Base-by-base conservation (phyloP, 805 yeast species). In the Saccharomyces paradoxus region DNA sequence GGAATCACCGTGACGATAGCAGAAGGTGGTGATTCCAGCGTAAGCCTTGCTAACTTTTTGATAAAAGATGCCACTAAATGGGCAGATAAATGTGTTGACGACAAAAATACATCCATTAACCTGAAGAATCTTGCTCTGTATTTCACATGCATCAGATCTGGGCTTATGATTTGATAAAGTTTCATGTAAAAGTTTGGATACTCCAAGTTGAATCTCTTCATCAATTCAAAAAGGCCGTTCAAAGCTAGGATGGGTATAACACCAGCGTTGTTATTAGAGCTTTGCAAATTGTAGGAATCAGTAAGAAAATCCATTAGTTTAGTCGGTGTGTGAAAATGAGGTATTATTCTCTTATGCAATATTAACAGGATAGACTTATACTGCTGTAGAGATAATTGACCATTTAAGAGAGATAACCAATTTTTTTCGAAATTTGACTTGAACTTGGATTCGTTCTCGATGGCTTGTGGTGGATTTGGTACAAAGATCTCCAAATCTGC, bases 221-320 rank as follows among this genome's bases (percentile, higher is more conserved):
- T 92, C 56, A 92, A 76, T 63, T 83, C 89, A 71, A 89, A 92
- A 52, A 92, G 74, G 10, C 97, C 95, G 69, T 90, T 92, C 62
- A 92, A 77, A 1, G 98, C 85, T 52, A 94, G 72, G 48, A 92
- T 81, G 17, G 91, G 86, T 13, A 85, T 74, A 6, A 85, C 77
- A 3, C 81, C 83, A 49, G 81, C 75, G 63, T 76, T 46, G 65
- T 51, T 53, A 37, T 62, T 65, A 48, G 67, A 64, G 3, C 53
- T 51, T 44, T 61, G 62, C 64, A 74, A 46, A 60, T 87, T 78
- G 66, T 89, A 91, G 2, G 95, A 84, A 57, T 88, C 96, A 0
- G 97, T 89, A 56, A 92, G 75, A 67, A 92, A 94, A 73, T 92
- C 99, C 97, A 94, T 91, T 49, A 94, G 73, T 57, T 80, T 77